Evolutionary conservation across 1,284 basidiomycete species (phyloP), one percentile per base, ranked within the genome.

Genomic region (Gymnopus androsaceus): DNA sequence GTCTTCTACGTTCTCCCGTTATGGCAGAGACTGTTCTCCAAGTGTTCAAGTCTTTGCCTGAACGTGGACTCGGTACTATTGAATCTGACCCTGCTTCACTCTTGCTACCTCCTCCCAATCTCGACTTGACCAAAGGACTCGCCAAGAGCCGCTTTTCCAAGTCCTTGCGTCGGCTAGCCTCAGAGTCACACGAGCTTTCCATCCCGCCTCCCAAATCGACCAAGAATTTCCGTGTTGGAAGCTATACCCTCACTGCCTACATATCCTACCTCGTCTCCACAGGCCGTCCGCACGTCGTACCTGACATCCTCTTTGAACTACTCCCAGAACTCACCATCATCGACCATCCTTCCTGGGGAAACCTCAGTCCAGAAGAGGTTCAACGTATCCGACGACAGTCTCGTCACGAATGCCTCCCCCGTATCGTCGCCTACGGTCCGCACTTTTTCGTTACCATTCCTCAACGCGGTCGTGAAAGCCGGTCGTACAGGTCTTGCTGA

Each of bases 401-500:
- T 21, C 64, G 51, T 4, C 37, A 33, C 15, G 64, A 64, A 14
- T 71, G 68, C 31, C 62, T 85, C 40, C 40, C 59, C 12, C 78
- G 76, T 4, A 79, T 79, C 1, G 74, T 80, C 8, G 53, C 49
- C 3, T 76, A 81, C 34, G 89, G 88, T 0, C 85, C 88, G 0
- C 66, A 76, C 51, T 75, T 87, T 58, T 83, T 88, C 61, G 74
- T 80, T 0, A 67, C 75, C 1, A 65, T 90, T n/a, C 4, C 68
- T 92, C 33, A 82, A 84, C 55, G 85, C 83, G 0, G 70, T 91
- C 34, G 66, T 69, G 48, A 88, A 88, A 62, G 71, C 78, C 0
- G 81, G 84, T 0, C 72, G 73, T 58, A 79, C 78, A 0, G 79
- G 81, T 0, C 69, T 85, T 1, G 83, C 85, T 0, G 83, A 87